Evolutionary conservation across 345 rosid species (phyloP), one percentile per base, ranked within the genome.

Genomic region (Salix viminalis): DNA sequence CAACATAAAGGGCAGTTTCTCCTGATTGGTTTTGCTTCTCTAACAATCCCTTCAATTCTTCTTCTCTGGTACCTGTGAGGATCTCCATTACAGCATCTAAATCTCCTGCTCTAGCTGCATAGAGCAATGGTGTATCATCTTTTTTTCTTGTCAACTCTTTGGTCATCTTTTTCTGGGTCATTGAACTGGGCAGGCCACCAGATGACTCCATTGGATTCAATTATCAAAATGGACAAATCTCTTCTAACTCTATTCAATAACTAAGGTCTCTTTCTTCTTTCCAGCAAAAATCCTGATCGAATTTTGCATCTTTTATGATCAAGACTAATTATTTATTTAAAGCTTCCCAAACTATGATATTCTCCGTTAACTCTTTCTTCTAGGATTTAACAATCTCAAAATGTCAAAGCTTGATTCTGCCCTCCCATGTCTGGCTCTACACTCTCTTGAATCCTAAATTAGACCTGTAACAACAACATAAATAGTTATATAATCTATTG

Each of bases 1-100:
- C 97, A 39, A 92, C 97, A 72, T 96, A 96, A n/a, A 96, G 91
- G 56, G 91, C 96, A 9, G 99, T 92, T 72, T 96, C 99, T 2
- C 98, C 98, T 4, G 99, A 84, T 68, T 88, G 94, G 82, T 96
- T 96, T 84, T 92, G 96, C 84, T 89, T 93, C 67, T 79, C 86
- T 73, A 93, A 75, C 76, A 91, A 66, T 67, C 79, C 84, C 67
- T 82, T 84, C 76, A 90, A 79, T 61, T 89, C 89, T n/a, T 74
- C 77, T 73, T 85, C 92, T 46, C 48, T 83, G 2, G 83, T 83
- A 10, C 52, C 46, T 0, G 86, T 76, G 2, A 96, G 81, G 68
- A 91, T 89, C 61, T 92, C 90, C 50, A 61, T 79, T 32, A 90
- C 86, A 39, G 72, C 81, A 5, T 66, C 87, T 34, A 89, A 81